These are phyloP conservation scores for Aureobasidium sp. DNA, from an alignment of 2,329 filamentous ascomycete genomes.

Conservation along the genomic window DNA sequence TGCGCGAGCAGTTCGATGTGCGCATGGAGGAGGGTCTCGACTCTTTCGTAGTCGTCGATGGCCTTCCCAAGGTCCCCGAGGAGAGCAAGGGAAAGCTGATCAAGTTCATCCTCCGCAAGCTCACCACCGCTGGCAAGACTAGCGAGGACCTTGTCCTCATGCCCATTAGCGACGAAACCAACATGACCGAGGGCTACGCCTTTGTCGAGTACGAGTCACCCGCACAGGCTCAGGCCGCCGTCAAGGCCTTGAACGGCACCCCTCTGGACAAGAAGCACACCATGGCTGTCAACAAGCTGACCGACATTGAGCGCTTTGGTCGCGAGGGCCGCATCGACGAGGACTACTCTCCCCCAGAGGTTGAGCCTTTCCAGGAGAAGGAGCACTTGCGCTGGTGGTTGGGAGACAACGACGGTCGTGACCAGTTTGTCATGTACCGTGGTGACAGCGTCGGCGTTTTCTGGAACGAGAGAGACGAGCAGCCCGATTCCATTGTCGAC, in stretches of 20 bases:
- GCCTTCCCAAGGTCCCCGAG: conserved; percentile 78
- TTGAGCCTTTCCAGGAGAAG: conserved; percentile 80
- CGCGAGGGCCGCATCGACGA: conserved; percentile 90
- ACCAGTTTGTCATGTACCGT: conserved; percentile 93
- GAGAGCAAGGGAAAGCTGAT: conserved; percentile 89
- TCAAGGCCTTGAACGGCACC: conserved; percentile 76
- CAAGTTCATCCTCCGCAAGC: conserved; percentile 92
- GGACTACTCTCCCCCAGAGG: conserved; percentile 71
- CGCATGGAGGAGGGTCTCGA: conserved; percentile 93
- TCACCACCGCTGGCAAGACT: conserved; percentile 76
- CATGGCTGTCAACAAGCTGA: conserved; percentile 93
- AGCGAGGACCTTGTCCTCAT: conserved; percentile 85
- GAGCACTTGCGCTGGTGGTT: conserved; percentile 94
- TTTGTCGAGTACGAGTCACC: conserved; percentile 94
- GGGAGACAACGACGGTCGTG: conserved; percentile 76
- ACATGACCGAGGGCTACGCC: conserved; percentile 81
- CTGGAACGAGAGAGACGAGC: conserved; percentile 96
- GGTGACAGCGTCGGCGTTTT: conserved; percentile 87
- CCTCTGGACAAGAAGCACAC: conserved; percentile 96
- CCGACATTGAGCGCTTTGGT: conserved; percentile 93
- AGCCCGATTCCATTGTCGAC: conserved; percentile 81
- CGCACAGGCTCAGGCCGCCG: conserved; percentile 80
- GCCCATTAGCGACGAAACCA: conserved; percentile 74
- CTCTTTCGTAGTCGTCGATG: conserved; percentile 92
- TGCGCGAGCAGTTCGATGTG: conserved; percentile 90